Percentiles rank a stretch among this genome's conserved stretches.
These are phyloP conservation scores for Aaosphaeria arxii DNA, from an alignment of 2,329 filamentous ascomycete species.

Conservation along the genomic window DNA sequence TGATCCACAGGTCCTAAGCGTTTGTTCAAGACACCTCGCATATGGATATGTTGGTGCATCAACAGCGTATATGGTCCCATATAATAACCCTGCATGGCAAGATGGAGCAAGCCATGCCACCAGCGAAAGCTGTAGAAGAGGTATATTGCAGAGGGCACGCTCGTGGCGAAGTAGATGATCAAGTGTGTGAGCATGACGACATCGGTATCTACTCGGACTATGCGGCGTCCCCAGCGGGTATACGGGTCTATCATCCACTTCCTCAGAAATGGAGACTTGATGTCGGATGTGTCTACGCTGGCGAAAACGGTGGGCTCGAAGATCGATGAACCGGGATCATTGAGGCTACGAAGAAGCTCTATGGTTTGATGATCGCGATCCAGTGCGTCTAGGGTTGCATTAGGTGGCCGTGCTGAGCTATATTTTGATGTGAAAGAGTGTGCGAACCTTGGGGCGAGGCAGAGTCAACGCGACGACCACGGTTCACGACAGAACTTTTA, in stretches of 20 bases:
- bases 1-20: constrained; percentile 57
- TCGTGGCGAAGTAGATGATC: constrained; percentile 67
- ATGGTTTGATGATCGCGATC: constrained; percentile 37
- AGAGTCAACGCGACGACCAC: constrained; percentile 18
- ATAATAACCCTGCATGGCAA: constrained; percentile 64
- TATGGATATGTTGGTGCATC: constrained; percentile 84
- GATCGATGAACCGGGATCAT: constrained; percentile 45
- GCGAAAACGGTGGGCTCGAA: constrained; percentile 58
- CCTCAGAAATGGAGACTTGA: constrained; percentile 29
- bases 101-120: constrained; percentile 65
- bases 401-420: background rate
- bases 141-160: constrained; percentile 64
- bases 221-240: constrained; percentile 50
- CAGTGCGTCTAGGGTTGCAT: constrained; percentile 18
- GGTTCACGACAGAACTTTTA: constrained; percentile 23
- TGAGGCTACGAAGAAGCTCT: constrained; percentile 47
- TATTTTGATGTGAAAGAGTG: background rate
- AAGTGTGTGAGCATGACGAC: constrained; percentile 78
- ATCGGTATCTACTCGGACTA: constrained; percentile 67
- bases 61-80: constrained; percentile 74
- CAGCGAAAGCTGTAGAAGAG: constrained; percentile 67
- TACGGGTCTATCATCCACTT: constrained; percentile 59
- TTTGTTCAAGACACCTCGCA: constrained; percentile 64
- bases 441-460: constrained; percentile 27
- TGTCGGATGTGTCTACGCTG: constrained; percentile 49